These are phyloP conservation scores for Diplogelasinospora grovesii DNA, from an alignment of 495 filamentous ascomycete species.

Conservation along the genomic window DNA sequence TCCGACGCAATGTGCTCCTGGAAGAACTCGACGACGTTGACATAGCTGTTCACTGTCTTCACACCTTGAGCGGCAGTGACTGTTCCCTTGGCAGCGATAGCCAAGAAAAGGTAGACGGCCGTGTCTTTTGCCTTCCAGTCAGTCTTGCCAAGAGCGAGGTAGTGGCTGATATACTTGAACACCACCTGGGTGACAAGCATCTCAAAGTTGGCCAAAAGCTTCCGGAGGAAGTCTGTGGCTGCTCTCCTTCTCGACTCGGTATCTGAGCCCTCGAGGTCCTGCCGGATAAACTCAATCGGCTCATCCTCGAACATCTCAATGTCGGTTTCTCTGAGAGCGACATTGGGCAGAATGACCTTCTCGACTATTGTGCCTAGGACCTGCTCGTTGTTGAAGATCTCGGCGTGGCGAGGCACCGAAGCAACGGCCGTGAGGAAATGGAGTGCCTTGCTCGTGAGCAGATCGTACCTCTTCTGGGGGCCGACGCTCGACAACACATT, in stretches of 20 bases:
- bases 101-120: conserved; percentile 87
- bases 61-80: conserved; percentile 82
- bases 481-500: conserved; percentile 79
- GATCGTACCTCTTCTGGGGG: conserved; percentile 85
- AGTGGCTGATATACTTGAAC: conserved; percentile 74
- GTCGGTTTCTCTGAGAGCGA: conserved; percentile 83
- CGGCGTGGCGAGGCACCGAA: conserved; percentile 65
- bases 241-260: conserved; percentile 86
- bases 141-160: conserved; percentile 56
- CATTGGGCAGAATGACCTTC: conserved; percentile 90
- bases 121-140: conserved; percentile 98
- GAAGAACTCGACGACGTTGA: conserved; percentile 90
- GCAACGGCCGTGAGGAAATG: conserved; percentile 91
- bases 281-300: conserved; percentile 95
- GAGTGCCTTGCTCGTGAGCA: conserved; percentile 87
- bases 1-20: conserved; percentile 81
- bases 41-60: conserved; percentile 72
- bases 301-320: conserved; percentile 97
- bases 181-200: conserved; percentile 73
- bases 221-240: conserved; percentile 86
- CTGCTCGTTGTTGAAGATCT: conserved; percentile 72
- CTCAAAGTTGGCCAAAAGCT: conserved; percentile 84
- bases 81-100: conserved; percentile 85
- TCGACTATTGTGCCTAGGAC: conserved; percentile 79
- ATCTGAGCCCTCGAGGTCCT: conserved; percentile 93